Evolutionary conservation across 345 rosid species (phyloP).

Genomic region (Geranium rotundifolium): DNA sequence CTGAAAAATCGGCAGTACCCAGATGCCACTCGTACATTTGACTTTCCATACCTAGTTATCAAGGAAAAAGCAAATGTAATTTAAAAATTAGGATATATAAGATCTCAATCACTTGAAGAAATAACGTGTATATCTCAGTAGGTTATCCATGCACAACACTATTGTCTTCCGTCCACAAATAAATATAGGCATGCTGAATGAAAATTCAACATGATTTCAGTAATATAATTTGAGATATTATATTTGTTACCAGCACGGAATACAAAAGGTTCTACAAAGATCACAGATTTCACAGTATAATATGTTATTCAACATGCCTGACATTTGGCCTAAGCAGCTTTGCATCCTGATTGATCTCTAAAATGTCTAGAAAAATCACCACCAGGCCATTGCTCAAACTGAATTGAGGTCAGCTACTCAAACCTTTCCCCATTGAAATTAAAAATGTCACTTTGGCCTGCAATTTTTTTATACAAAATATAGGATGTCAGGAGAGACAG

Average conservation of each 20-base stretch:
- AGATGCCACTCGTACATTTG: too few relatives aligned
- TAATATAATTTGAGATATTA: neutral
- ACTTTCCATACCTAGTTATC: neutral
- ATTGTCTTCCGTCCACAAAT: neutral
- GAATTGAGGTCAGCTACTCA: neutral
- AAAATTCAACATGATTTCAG: neutral
- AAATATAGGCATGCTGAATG: neutral
- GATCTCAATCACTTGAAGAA: neutral
- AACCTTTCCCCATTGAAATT: neutral
- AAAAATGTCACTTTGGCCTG: conserved; percentile 11
- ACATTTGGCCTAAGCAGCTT: neutral
- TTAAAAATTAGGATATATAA: neutral
- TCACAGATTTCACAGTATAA: neutral
- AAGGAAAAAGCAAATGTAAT: neutral
- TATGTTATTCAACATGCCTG: neutral
- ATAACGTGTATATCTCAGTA: neutral
- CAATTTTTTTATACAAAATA: neutral
- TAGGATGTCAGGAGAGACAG: neutral
- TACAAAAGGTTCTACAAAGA: neutral
- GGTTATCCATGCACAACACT: neutral
- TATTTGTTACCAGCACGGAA: neutral
- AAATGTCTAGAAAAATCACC: neutral
- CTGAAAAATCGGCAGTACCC: neutral
- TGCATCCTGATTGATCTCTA: neutral
- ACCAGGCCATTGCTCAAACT: neutral